Conservation (phyloP, 371 early-diverging fungal species). For the Haplosporangium sp. region DNA sequence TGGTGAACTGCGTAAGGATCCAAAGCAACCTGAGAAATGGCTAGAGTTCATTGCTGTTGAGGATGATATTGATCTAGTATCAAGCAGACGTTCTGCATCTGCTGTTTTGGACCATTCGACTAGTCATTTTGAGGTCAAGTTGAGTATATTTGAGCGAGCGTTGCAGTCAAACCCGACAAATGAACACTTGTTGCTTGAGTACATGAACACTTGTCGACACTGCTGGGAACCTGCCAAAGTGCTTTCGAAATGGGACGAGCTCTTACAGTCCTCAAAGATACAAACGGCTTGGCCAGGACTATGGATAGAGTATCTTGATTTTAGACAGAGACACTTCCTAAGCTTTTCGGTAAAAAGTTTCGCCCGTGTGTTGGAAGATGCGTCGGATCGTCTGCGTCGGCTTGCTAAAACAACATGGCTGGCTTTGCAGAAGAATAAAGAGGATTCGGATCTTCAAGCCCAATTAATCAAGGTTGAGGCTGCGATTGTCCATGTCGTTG, state of each 20-base stretch:
- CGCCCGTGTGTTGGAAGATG: slow-evolving; percentile 73
- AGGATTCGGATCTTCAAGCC: slow-evolving; percentile 13
- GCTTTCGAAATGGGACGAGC: slow-evolving; percentile 78
- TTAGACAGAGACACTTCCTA: slow-evolving; percentile 77
- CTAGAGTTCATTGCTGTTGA: slow-evolving; percentile 77
- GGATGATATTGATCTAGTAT: slow-evolving; percentile 61
- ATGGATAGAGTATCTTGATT: slow-evolving; percentile 84
- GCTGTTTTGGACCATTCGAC: slow-evolving; percentile 55
- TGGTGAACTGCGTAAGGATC: slow-evolving; percentile 56
- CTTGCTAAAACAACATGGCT: slow-evolving; percentile 28
- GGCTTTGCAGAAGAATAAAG: slow-evolving; percentile 14
- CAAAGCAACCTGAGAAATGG: slow-evolving; percentile 74
- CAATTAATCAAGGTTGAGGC: slow-evolving; percentile 62
- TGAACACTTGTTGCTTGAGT: slow-evolving; percentile 68
- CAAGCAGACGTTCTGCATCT: slow-evolving; percentile 41
- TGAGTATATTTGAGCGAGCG: slow-evolving; percentile 83
- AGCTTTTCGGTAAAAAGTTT: slow-evolving; percentile 75
- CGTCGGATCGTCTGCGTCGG: slow-evolving; percentile 57
- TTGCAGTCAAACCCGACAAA: slow-evolving; percentile 69
- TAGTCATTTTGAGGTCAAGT: slow-evolving; percentile 72
- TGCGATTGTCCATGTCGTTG: slow-evolving; percentile 72
- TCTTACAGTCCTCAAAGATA: slow-evolving; percentile 55
- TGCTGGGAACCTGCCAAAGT: slow-evolving; percentile 74
- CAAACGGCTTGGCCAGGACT: slow-evolving; percentile 57
- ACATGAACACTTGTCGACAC: slow-evolving; percentile 70